phyloP scores from a whole-genome alignment of 805 yeast species.

The Pichia membranifaciens region DNA sequence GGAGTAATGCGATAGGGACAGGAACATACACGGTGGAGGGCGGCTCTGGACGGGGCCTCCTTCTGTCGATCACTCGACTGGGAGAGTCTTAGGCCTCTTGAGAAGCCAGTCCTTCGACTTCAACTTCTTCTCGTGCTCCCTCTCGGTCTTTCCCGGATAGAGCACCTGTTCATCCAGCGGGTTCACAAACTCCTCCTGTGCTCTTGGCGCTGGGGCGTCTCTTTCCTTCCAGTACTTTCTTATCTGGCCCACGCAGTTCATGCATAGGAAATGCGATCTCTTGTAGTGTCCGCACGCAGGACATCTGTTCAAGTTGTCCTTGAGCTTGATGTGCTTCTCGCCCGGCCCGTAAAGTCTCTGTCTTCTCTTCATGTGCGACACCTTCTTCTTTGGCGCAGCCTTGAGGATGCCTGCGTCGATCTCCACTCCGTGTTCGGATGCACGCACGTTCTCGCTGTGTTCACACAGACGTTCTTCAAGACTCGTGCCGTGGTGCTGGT shows the following conservation, averaged over 20 bases:
- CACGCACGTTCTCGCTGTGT: conserved; percentile 32
- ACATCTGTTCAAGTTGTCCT: conserved; percentile 77
- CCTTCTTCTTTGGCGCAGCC: conserved; percentile 94
- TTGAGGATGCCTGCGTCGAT: conserved; percentile 65
- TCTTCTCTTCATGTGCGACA: conserved; percentile 80
- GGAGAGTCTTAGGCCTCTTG: conserved; percentile 50
- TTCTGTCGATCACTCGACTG: conserved; percentile 37
- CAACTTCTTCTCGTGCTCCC: conserved; percentile 39
- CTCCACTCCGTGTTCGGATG: conserved; percentile 33
- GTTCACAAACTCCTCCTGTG: conserved; percentile 41
- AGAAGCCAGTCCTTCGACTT: conserved; percentile 52
- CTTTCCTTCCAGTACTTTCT: conserved; percentile 57
- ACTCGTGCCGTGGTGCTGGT: conserved; percentile 11
- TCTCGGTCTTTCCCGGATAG: conserved; percentile 66
- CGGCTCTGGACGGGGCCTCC: too few relatives aligned
- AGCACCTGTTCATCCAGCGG: conserved; percentile 57
- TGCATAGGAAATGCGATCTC: conserved; percentile 85
- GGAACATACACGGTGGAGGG: too few relatives aligned
- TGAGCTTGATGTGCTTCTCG: conserved; percentile 69
- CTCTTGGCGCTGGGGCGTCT: conserved; percentile 24
- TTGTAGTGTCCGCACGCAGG: conserved; percentile 94
- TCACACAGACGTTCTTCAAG: conserved; percentile 18
- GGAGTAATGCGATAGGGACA: neutral
- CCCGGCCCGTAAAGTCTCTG: conserved; percentile 79
- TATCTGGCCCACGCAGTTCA: conserved; percentile 85